Conservation (phyloP, 1,139 yeast species). For the Meyerozyma guilliermondii region DNA sequence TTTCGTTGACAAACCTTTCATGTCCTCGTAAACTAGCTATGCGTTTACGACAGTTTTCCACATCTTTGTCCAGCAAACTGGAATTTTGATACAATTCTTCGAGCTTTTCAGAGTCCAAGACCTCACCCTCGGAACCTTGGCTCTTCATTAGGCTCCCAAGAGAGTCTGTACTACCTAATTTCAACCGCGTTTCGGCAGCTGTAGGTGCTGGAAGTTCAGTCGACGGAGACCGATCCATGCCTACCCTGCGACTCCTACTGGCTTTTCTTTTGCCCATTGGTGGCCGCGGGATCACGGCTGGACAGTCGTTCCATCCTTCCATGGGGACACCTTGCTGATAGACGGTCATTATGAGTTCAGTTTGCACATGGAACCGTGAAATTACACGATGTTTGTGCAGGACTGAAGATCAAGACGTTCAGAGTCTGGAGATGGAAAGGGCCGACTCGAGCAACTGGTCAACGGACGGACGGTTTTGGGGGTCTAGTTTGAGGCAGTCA, state of each 20-base stretch:
- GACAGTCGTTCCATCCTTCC: conserved; percentile 49
- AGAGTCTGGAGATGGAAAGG: conserved; percentile 11
- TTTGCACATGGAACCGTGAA: not conserved
- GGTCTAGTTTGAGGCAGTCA: conserved; percentile 57
- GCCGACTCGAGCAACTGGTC: conserved; percentile 52
- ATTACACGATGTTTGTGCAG: not conserved
- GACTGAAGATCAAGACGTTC: too few species aligned
- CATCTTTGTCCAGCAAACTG: not conserved
- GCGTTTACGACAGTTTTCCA: not conserved
- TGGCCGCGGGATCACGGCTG: conserved; percentile 14
- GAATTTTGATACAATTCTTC: not conserved
- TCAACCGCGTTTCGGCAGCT: not conserved
- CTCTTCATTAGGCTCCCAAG: not conserved
- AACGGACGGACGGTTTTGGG: conserved; percentile 55
- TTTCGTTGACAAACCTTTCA: not conserved
- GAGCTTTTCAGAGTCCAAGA: not conserved
- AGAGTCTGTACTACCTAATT: not conserved
- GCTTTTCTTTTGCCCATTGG: not conserved
- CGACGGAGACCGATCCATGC: not conserved
- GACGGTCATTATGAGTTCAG: conserved; percentile 27
- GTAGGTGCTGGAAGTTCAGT: not conserved
- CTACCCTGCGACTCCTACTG: not conserved
- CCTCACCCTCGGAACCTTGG: not conserved
- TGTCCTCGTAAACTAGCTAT: not conserved
- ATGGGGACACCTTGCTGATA: conserved; percentile 37